Evolutionary conservation across 305 asterid species (phyloP), one percentile per base, ranked within the genome.

Genomic region (Andrographis paniculata): DNA sequence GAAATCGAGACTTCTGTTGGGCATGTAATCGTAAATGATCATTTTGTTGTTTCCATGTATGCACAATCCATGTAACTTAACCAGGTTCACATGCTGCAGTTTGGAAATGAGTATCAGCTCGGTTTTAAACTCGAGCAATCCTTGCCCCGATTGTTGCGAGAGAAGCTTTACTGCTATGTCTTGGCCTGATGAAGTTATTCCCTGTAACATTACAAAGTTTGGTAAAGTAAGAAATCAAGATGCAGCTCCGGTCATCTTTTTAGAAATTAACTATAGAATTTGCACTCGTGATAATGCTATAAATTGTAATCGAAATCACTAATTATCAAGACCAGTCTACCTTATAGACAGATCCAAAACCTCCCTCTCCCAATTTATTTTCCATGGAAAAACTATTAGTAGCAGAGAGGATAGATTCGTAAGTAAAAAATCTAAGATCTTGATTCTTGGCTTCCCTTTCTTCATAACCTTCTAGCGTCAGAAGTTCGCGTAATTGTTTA

Each of bases 21-120:
- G n/a, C n/a, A n/a, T n/a, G n/a, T n/a, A n/a, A n/a, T n/a, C n/a
- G 16, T 72, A 78, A 11, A 78, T 49, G 37, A 78, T 60, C 58
- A 78, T 64, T 35, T 71, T 68, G 12, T 75, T 80, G 12, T 72
- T 70, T 15, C 65, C 65, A 52, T 47, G 66, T 54, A 67, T 42
- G 67, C 83, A 69, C 28, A 59, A 67, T 1, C 87, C 83, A 0
- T 64, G n/a, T 23, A 78, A 71, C 59, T 66, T 75, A 6, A 78
- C 78, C 42, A 78, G 83, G 53, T 78, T 75, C 38, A 61, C 63
- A 50, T 78, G 83, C 47, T 72, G 80, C 48, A 78, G 64, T 36
- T 75, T 70, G 31, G 80, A 68, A 44, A 78, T 69, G 43, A 77
- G 65, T 35, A 66, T 15, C 11, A 77, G 61, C 67, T 77, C 82